A percentile compares a stretch with the other conserved stretches of the same genome.
These are phyloP conservation scores for Geosmithia putterillii DNA, from an alignment of 2,329 filamentous ascomycete genomes.

Conservation along the genomic window DNA sequence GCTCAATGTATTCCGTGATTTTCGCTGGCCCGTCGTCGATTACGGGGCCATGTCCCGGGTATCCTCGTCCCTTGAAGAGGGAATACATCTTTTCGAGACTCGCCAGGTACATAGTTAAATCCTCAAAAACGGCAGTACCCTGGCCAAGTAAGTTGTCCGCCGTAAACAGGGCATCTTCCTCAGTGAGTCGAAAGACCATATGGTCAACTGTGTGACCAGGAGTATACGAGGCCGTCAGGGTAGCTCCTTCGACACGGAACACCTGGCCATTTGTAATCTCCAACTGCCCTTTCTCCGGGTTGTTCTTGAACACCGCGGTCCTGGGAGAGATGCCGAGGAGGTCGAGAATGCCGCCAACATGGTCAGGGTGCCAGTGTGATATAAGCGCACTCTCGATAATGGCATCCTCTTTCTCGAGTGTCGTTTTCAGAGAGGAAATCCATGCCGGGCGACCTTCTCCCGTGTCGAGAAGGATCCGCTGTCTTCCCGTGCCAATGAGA, in stretches of 20 bases:
- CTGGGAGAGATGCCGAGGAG: slow-evolving; percentile 51
- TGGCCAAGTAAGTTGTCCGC: slow-evolving; percentile 84
- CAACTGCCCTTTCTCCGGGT: slow-evolving; percentile 36
- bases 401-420: slow-evolving; percentile 56
- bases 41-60: slow-evolving; percentile 78
- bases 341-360: slow-evolving; percentile 64
- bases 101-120: slow-evolving; percentile 54
- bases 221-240: slow-evolving; percentile 48
- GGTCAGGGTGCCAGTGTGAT: slow-evolving; percentile 89
- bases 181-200: slow-evolving; percentile 62
- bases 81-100: slow-evolving; percentile 58
- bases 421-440: slow-evolving; percentile 51
- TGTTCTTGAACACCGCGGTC: slow-evolving; percentile 53
- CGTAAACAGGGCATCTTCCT: slow-evolving; percentile 77
- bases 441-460: slow-evolving; percentile 71
- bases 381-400: slow-evolving; percentile 59
- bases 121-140: slow-evolving; percentile 76
- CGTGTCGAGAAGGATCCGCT: slow-evolving; percentile 77
- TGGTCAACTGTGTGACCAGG: slow-evolving; percentile 73
- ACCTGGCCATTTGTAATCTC: slow-evolving; percentile 35
- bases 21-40: slow-evolving; percentile 60
- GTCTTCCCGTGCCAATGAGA: slow-evolving; percentile 62
- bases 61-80: slow-evolving; percentile 56
- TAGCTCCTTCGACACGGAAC: slow-evolving; percentile 48
- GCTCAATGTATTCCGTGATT: slow-evolving; percentile 72